Percentiles rank a stretch among this genome's conserved stretches.
Conservation (phyloP, 2,329 filamentous ascomycete genomes). For the Chaetomium sp. region DNA sequence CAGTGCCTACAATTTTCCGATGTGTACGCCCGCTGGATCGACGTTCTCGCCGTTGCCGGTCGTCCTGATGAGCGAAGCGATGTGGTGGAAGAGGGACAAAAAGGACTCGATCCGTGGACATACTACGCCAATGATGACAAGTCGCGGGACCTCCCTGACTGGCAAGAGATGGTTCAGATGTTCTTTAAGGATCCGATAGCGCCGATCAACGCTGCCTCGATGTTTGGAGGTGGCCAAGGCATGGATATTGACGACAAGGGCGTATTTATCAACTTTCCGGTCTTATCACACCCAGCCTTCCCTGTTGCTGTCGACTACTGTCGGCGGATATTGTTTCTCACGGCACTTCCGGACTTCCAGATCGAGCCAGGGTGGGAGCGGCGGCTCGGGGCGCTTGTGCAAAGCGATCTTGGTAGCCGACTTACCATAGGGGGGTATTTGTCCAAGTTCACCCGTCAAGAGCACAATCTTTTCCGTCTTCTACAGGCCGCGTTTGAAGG, state of each 20-base stretch:
- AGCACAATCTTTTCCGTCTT: conserved; percentile 37
- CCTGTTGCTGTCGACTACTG: conserved; percentile 65
- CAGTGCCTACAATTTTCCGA: conserved; percentile 76
- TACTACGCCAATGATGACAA: conserved; percentile 40
- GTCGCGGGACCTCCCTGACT: conserved; percentile 40
- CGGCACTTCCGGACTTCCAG: conserved; percentile 43
- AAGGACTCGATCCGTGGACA: conserved; percentile 69
- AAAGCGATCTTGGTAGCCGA: conserved; percentile 61
- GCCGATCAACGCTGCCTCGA: conserved; percentile 18
- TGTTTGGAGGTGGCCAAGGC: conserved; percentile 21
- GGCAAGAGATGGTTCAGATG: conserved; percentile 42
- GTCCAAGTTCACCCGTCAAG: conserved; percentile 25
- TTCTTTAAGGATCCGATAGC: conserved; percentile 41
- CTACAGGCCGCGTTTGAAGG: conserved; percentile 53
- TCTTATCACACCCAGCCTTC: conserved; percentile 49
- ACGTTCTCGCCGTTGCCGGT: conserved; percentile 72
- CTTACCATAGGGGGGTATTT: conserved; percentile 52
- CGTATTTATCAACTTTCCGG: conserved; percentile 42
- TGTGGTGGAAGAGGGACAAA: conserved; percentile 80
- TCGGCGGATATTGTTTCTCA: conserved; percentile 45
- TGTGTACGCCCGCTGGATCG: conserved; percentile 75
- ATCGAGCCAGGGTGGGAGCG: conserved; percentile 80
- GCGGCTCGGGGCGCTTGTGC: conserved; percentile 65
- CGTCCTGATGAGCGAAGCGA: conserved; percentile 66
- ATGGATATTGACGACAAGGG: conserved; percentile 37